Conservation (phyloP, 1,284 basidiomycete species). For the Rhodotorula sp. region DNA sequence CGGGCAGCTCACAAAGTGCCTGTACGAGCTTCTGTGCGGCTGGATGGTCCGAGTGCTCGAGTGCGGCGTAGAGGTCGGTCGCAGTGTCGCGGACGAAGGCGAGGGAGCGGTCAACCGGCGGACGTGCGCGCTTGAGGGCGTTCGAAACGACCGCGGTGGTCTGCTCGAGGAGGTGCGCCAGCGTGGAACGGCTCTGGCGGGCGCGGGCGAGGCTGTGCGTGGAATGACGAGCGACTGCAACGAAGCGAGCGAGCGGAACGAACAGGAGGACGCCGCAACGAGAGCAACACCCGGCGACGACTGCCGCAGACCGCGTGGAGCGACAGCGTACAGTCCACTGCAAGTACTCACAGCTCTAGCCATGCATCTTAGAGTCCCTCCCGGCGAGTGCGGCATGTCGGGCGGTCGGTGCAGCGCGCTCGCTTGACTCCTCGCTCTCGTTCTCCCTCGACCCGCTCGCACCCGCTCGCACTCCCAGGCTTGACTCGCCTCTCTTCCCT, state of each 20-base stretch:
- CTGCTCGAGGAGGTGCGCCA: slow-evolving; percentile 8
- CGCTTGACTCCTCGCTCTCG: not conserved
- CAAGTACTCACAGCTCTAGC: too few relatives aligned
- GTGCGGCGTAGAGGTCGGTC: not conserved
- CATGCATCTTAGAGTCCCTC: too few relatives aligned
- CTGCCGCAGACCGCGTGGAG: too few relatives aligned
- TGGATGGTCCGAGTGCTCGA: slow-evolving; percentile 13
- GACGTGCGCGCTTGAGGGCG: not conserved
- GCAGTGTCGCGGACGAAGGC: not conserved
- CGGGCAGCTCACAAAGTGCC: slow-evolving; percentile 2
- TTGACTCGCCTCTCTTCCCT: not conserved
- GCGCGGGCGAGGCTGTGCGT: not conserved
- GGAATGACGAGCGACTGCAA: not conserved
- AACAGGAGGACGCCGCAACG: too few relatives aligned
- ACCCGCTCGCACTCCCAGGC: not conserved
- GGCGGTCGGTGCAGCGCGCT: too few relatives aligned
- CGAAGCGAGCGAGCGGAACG: too few relatives aligned
- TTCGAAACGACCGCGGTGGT: not conserved
- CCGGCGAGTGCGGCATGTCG: too few relatives aligned
- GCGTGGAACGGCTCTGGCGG: not conserved
- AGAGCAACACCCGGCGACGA: too few relatives aligned
- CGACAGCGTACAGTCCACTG: too few relatives aligned
- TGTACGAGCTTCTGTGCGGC: not conserved
- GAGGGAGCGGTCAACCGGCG: not conserved
- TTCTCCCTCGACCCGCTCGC: not conserved